Evolutionary conservation across 306 rosid genomes (phyloP).

Genomic region (Castanea sativa): DNA sequence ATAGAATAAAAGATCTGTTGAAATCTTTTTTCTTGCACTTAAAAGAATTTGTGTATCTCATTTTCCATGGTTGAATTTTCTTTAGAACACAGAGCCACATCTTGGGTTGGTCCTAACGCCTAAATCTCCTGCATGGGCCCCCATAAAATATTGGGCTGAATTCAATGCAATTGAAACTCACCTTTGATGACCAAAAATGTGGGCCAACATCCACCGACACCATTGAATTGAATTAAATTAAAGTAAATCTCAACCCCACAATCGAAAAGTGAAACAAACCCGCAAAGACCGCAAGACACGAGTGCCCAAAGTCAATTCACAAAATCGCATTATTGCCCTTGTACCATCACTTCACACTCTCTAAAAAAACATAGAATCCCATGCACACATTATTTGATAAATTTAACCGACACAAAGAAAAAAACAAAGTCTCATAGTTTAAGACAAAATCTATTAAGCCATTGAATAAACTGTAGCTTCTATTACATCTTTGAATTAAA

Average conservation of each 20-base stretch:
- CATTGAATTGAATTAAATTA: not conserved
- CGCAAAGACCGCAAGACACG: no score
- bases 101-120: not conserved
- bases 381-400: not conserved
- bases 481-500: slow-evolving; percentile 3
- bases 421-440: no score
- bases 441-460: not conserved
- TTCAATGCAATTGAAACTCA: not conserved
- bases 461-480: not conserved
- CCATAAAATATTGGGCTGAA: not conserved
- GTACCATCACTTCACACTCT: not conserved
- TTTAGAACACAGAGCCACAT: not conserved
- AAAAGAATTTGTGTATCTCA: no score
- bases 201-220: slow-evolving; percentile 27
- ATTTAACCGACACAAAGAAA: not conserved
- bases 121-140: no score
- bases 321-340: not conserved
- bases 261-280: no score
- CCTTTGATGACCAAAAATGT: not conserved
- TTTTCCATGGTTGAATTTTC: not conserved
- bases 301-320: not conserved
- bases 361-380: not conserved
- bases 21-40: no score
- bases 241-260: not conserved
- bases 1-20: no score